Conservation (phyloP, 2,329 filamentous ascomycete species). For the Lasiodiplodia citricola region DNA sequence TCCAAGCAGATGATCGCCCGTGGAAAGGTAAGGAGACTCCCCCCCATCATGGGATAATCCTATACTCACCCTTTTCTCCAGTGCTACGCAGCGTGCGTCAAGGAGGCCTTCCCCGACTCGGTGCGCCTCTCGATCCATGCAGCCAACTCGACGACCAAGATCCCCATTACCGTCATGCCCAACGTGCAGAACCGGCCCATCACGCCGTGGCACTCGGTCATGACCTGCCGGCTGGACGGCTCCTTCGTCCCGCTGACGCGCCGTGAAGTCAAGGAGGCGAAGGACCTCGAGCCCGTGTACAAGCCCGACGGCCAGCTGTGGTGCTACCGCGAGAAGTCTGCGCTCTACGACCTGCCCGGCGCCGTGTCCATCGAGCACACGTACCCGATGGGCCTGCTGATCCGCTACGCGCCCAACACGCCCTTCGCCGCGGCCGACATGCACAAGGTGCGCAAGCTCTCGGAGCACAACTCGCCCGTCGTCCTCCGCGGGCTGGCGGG, state of each 20-base stretch:
- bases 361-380: conserved; percentile 33
- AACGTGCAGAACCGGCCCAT: conserved; percentile 16
- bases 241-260: conserved; percentile 17
- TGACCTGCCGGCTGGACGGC: conserved; percentile 24
- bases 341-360: conserved; percentile 30
- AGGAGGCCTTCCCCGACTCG: conserved; percentile 28
- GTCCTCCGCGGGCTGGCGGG: conserved; percentile 59
- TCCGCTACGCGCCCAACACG: conserved; percentile 31
- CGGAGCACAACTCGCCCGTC: conserved; percentile 59
- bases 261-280: conserved; percentile 1
- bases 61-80: not conserved
- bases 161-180: conserved; percentile 38
- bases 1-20: conserved; percentile 37
- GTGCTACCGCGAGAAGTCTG: conserved; percentile 34
- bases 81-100: conserved; percentile 30
- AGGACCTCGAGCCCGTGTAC: conserved; percentile 31
- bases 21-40: conserved; percentile 31
- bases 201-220: conserved; percentile 26
- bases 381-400: conserved; percentile 35
- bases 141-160: conserved; percentile 38
- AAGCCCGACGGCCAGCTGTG: conserved; percentile 31
- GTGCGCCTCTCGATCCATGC: conserved; percentile 41
- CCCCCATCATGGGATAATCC: not conserved
- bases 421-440: conserved; percentile 54
- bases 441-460: conserved; percentile 51